phyloP scores from a whole-genome alignment of 768 basidiomycete genomes.

The Lactarius evosmus region DNA sequence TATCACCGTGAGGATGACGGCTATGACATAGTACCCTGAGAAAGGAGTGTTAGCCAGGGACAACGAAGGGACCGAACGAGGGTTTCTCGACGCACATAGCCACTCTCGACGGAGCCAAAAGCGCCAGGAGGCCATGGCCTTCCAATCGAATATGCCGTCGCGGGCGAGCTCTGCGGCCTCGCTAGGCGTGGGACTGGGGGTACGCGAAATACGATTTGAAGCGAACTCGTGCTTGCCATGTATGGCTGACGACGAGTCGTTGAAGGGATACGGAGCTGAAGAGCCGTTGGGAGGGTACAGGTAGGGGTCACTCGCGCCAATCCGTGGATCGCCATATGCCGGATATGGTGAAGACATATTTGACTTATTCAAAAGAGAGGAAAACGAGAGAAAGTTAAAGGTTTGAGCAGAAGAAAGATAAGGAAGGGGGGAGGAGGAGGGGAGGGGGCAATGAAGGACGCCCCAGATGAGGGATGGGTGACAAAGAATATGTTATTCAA shows the following conservation, averaged over 20 bases:
- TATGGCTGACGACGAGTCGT: constrained; percentile 16
- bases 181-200: constrained; percentile 39
- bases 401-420: not conserved
- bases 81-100: constrained; percentile 34
- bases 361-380: not conserved
- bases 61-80: not conserved
- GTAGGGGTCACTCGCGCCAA: constrained; percentile 8
- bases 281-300: constrained; percentile 23
- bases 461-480: not conserved
- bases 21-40: constrained; percentile 38
- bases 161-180: constrained; percentile 35
- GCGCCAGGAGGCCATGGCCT: constrained; percentile 32
- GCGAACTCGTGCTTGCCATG: constrained; percentile 18
- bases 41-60: not conserved
- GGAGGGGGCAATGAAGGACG: not conserved
- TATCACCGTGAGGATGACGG: constrained; percentile 34
- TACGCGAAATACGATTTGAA: constrained; percentile 27
- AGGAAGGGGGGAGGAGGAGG: not conserved
- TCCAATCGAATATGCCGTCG: constrained; percentile 33
- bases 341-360: constrained; percentile 27
- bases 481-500: not conserved
- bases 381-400: not conserved
- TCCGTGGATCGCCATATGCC: constrained; percentile 22
- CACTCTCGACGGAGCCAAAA: constrained; percentile 38
- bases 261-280: not conserved